Base-by-base conservation (phyloP, 2,329 filamentous ascomycete species). In the Botrytis byssoidea region DNA sequence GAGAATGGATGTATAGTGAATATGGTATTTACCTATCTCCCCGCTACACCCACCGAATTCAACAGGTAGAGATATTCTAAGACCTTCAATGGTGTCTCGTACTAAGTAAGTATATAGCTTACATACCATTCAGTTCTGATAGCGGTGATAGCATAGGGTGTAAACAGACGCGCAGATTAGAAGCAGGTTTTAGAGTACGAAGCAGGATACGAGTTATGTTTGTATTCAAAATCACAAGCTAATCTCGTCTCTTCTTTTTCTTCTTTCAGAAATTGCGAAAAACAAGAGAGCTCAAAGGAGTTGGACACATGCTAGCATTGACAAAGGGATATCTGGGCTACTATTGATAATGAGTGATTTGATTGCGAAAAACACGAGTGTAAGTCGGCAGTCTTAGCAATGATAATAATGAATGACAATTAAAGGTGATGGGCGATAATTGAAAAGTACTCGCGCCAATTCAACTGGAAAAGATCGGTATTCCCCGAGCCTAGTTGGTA, bases 21-120 rank as follows among this genome's bases (percentile, higher is more conserved):
- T 51, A n/a, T 14, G 25, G 22, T 0, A n/a, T 6, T 3, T 2
- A 2, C 10, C 5, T 3, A 12, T n/a, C 10, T 25, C 1, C 46
- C 1, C 46, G 4, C 48, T 14, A 51, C 20, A 48, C 8, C 48
- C 3, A 51, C 48, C 25, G 1, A 12, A 51, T 14, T 2, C 4
- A 5, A 12, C 5, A 25, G 48, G 25, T 48, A 10, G 9, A 14
- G 12, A 1, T n/a, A 3, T 7, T n/a, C 2, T 2, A 18, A 7
- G 1, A 18, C 18, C 25, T 3, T 8, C 12, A 8, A 16, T 16
- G n/a, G 3, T 3, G 2, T 29, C 25, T 7, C 6, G 14, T 7
- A n/a, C 12, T 8, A 1, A 55, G 48, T 55, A 29, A 16, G 5
- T 55, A 29, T 55, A 16, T 29, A 55, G 29, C 7, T 0, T 3